Conservation (phyloP, 116 monocot genomes). For the Iris pallida region DNA sequence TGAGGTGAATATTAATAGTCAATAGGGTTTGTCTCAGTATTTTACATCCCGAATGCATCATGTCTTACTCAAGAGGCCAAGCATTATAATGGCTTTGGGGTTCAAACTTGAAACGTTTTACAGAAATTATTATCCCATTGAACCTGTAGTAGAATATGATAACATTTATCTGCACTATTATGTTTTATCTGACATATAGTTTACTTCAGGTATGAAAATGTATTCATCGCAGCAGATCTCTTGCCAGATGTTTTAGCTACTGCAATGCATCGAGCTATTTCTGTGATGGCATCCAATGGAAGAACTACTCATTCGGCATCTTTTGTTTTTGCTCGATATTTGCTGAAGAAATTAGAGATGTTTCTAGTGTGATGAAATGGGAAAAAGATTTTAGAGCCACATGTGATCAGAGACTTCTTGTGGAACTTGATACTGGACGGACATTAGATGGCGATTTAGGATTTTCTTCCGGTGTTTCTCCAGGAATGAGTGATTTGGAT, state of each 20-base stretch:
- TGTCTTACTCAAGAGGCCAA: too few species aligned
- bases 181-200: neutral
- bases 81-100: too few species aligned
- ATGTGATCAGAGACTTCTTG: conserved; percentile 80
- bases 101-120: too few species aligned
- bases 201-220: conserved; percentile 76
- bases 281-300: conserved; percentile 39
- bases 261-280: conserved; percentile 41
- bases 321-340: conserved; percentile 64
- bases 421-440: conserved; percentile 73
- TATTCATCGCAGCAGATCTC: conserved; percentile 71
- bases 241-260: conserved; percentile 74
- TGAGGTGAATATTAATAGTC: too few species aligned
- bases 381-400: conserved; percentile 70
- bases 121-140: too few species aligned
- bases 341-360: conserved; percentile 69
- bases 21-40: too few species aligned
- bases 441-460: conserved; percentile 60
- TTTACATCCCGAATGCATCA: too few species aligned
- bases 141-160: too few species aligned
- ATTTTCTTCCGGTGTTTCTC: conserved; percentile 47
- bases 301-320: conserved; percentile 35
- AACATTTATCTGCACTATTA: neutral
- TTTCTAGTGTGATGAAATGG: conserved; percentile 69
- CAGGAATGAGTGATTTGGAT: conserved; percentile 69